These are phyloP conservation scores for Tetracladium setigerum DNA, from an alignment of 495 filamentous ascomycete genomes.

Conservation along the genomic window DNA sequence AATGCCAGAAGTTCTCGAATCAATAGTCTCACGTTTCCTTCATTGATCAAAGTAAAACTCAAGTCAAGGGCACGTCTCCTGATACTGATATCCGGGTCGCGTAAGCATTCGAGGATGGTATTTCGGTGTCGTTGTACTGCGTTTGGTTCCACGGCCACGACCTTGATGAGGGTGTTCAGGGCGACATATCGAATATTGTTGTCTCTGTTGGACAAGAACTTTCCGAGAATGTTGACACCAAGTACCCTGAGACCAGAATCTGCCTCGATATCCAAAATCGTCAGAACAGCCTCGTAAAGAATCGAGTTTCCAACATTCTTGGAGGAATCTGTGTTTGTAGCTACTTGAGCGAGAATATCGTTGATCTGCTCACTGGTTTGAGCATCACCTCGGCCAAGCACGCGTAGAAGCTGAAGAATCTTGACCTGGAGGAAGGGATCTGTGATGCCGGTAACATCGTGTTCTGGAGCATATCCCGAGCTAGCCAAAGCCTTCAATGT, in stretches of 20 bases:
- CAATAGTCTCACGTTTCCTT: constrained; percentile 86
- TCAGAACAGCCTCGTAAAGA: constrained; percentile 93
- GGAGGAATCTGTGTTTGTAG: constrained; percentile 94
- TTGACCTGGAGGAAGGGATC: constrained; percentile 99
- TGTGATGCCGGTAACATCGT: constrained; percentile 95
- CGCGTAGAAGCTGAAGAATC: constrained; percentile 76
- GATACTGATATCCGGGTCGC: constrained; percentile 99
- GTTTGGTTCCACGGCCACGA: constrained; percentile 95
- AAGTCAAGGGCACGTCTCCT: constrained; percentile 88
- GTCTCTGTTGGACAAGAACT: constrained; percentile 94
- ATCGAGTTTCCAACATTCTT: constrained; percentile 99
- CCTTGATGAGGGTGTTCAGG: constrained; percentile 94
- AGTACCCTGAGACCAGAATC: constrained; percentile 89
- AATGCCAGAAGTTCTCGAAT: constrained; percentile 90
- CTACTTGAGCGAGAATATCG: constrained; percentile 95
- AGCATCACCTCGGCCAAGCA: constrained; percentile 78
- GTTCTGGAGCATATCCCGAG: constrained; percentile 95
- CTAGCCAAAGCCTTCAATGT: constrained; percentile 84
- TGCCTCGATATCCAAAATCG: constrained; percentile 96
- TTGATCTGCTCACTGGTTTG: constrained; percentile 95
- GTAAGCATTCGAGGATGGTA: constrained; percentile 91
- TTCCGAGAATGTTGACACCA: constrained; percentile 96
- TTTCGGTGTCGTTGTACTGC: constrained; percentile 95
- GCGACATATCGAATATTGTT: constrained; percentile 99
- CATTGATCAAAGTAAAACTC: constrained; percentile 97